Base-by-base conservation (phyloP, 768 basidiomycete species). In the Amanita polypyramis region DNA sequence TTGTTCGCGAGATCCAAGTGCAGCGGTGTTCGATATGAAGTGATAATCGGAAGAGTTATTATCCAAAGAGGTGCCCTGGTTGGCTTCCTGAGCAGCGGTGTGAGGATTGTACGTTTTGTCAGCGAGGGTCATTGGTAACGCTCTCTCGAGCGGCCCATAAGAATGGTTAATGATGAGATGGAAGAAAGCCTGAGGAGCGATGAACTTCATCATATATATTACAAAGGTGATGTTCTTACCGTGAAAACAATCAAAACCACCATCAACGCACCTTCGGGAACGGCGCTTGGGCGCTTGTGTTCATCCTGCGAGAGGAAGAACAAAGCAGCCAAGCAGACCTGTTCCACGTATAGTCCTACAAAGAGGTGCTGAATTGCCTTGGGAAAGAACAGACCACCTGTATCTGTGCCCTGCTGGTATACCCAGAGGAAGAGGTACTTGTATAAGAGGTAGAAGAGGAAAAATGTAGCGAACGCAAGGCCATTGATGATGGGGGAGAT, bases 401-500 rank as follows among this genome's bases (percentile, higher is more conserved):
- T 95, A 47, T 96, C 93, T 43, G 68, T 68, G 3, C 73, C 65
- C 60, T 91, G 83, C 47, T 87, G 80, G 56, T 79, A 77, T 51
- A 77, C 80, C 70, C 79, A 92, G 45, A 88, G 69, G 75, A 88
- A 92, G 25, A 89, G 76, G 56, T 91, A 92, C 63, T 88, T 90
- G 75, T 87, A 91, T 30, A 90, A 65, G 51, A 80, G 67, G 63
- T 85, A 94, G 65, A 91, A 87, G 37, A 83, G 63, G 63, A 86
- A 81, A 72, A 98, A 96, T 1, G 88, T 80, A 23, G 73, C 70
- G 54, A 79, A 79, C 2, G 88, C 82, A 39, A 98, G 79, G 6
- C 94, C 94, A 54, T 91, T 94, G 69, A 96, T 93, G 59, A 98
- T 73, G 0, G 95, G 94, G 5, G 91, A 82, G 55, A 97, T 94